These are phyloP conservation scores for Suillus fuscotomentosus DNA, from an alignment of 768 basidiomycete species.

Conservation along the genomic window DNA sequence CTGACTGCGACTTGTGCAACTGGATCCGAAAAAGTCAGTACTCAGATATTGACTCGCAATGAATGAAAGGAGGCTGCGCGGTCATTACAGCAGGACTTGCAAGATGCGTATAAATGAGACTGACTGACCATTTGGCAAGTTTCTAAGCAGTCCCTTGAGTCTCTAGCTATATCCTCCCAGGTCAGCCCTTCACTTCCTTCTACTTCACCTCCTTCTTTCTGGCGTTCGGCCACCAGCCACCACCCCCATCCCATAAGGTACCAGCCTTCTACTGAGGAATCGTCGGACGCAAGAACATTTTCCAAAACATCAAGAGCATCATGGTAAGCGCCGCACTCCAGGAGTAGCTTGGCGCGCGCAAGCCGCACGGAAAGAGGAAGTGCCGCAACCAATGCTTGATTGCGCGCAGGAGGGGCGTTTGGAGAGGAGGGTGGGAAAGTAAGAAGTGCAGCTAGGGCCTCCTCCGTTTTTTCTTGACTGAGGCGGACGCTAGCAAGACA, in stretches of 20 bases:
- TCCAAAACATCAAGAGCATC: constrained; percentile 76
- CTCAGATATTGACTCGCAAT: background rate
- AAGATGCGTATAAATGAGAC: background rate
- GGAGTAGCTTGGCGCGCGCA: constrained; percentile 73
- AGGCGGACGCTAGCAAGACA: constrained; percentile 83
- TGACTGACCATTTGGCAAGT: constrained; percentile 74
- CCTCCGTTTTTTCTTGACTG: constrained; percentile 82
- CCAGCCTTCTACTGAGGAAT: constrained; percentile 88
- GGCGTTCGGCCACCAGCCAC: constrained; percentile 77
- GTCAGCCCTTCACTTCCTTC: constrained; percentile 43
- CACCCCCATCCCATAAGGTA: constrained; percentile 96
- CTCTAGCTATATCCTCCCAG: constrained; percentile 77
- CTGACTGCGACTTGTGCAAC: constrained; percentile 69
- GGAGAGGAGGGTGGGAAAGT: constrained; percentile 18
- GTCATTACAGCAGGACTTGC: background rate
- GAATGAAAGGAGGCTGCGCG: background rate
- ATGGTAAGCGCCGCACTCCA: constrained; percentile 71
- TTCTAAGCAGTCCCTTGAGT: constrained; percentile 78
- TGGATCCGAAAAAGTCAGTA: constrained; percentile 26
- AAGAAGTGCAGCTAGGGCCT: constrained; percentile 52
- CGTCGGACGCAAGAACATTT: constrained; percentile 77
- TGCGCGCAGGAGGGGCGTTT: constrained; percentile 4
- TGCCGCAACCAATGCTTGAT: constrained; percentile 27
- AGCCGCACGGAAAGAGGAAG: constrained; percentile 70
- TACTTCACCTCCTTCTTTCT: constrained; percentile 46